A percentile compares a stretch with the other conserved stretches of the same genome.
These are phyloP conservation scores for Zygotorulaspora chibaensis DNA, from an alignment of 805 yeast genomes.

Conservation along the genomic window DNA sequence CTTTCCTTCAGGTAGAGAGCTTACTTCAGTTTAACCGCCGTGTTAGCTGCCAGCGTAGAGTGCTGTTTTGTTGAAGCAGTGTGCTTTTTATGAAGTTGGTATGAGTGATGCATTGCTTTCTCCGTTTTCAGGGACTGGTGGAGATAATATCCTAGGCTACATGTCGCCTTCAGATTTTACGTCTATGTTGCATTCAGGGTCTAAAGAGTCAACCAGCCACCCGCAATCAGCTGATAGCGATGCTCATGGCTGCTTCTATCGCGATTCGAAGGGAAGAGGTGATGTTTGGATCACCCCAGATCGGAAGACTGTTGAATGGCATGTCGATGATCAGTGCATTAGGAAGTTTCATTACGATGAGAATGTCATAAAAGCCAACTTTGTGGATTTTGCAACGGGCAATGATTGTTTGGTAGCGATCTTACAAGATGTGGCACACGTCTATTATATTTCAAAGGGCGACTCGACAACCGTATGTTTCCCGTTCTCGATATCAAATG, in stretches of 20 bases:
- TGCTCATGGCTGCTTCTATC: constrained; percentile 5
- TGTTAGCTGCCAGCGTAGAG: background rate
- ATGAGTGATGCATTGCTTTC: background rate
- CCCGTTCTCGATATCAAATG: constrained; percentile 61
- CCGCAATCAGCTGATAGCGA: constrained; percentile 1
- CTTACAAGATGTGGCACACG: constrained; percentile 53
- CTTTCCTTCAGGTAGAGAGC: background rate
- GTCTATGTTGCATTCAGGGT: background rate
- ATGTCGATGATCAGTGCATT: constrained; percentile 31
- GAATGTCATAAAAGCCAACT: constrained; percentile 53
- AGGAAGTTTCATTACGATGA: constrained; percentile 45
- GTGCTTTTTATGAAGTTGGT: background rate
- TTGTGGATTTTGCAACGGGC: constrained; percentile 45
- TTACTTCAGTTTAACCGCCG: background rate
- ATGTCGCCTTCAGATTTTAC: background rate
- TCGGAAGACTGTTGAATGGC: constrained; percentile 36
- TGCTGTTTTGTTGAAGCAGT: too few species aligned
- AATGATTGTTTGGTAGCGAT: constrained; percentile 53
- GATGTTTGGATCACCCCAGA: constrained; percentile 34
- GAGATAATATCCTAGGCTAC: background rate
- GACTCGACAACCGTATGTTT: constrained; percentile 55
- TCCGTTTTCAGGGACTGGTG: background rate
- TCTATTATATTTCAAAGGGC: constrained; percentile 56
- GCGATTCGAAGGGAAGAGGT: constrained; percentile 14
- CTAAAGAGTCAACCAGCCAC: background rate